Evolutionary conservation across 2,329 filamentous ascomycete genomes (phyloP), one percentile per base, ranked within the genome.

Genomic region (Colletotrichum sp.): DNA sequence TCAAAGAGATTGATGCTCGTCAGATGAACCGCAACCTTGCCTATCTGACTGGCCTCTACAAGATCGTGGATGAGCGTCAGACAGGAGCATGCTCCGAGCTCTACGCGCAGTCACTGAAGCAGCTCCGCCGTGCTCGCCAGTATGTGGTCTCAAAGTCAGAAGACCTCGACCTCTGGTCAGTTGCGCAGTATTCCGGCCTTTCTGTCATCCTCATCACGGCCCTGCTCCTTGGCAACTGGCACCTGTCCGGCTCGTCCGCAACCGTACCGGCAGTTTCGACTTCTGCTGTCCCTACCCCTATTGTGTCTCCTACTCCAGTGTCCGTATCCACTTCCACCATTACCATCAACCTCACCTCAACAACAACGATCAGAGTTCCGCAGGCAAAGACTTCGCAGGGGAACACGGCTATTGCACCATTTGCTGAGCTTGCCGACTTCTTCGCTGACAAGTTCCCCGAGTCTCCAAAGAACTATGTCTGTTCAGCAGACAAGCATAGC

Each of bases 21-120:
- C 89, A 90, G 81, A 87, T 90, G 85, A 90, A 90, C 79, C 85
- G 88, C 75, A 89, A 90, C 77, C 80, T 90, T 27, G 87, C 88
- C n/a, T 87, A 86, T 72, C 80, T 90, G 52, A 89, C 88, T 9
- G 85, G 85, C 5, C 79, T 87, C 34, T 77, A 79, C 15, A 81
- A 83, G 25, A 49, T 77, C 7, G 67, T 34, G 25, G 77, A 68
- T n/a, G 78, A 76, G 57, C 65, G 11, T 55, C 66, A 74, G 36
- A 15, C 39, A 62, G 27, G 34, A 16, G n/a, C 16, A 25, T 34
- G 39, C 22, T 36, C 44, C 3, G 49, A 73, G 19, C 34, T 64
- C 22, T 70, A 36, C 8, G 34, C 49, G 27, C 55, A 67, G 15
- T 19, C 61, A 13, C 59, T 39, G 55, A 77, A 77, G 76, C 29